Conservation (phyloP, 306 rosid species). For the Cercis canadensis region DNA sequence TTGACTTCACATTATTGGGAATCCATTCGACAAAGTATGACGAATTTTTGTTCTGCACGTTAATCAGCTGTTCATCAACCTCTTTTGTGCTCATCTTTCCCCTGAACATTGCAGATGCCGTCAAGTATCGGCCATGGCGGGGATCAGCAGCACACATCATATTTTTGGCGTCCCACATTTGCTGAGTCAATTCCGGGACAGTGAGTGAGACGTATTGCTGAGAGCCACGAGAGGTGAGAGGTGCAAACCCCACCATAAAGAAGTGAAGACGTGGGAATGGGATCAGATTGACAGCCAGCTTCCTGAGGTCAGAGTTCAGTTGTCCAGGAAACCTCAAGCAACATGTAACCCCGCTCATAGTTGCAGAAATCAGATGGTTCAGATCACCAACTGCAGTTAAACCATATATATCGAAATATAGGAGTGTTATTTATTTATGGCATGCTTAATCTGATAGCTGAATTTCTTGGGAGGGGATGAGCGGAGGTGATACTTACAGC, state of each 20-base stretch:
- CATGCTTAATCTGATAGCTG: constrained; percentile 15
- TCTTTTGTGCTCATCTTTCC: constrained; percentile 98
- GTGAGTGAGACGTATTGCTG: constrained; percentile 93
- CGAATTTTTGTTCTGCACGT: constrained; percentile 93
- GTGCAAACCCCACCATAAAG: constrained; percentile 96
- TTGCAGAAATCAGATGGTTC: constrained; percentile 92
- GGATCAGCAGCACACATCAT: constrained; percentile 99
- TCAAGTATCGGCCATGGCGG: constrained; percentile 90
- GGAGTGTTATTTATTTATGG: neutral
- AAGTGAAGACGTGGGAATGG: constrained; percentile 97
- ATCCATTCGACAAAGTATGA: constrained; percentile 96
- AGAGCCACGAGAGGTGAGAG: constrained; percentile 93
- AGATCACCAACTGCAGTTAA: constrained; percentile 79
- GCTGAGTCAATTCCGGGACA: constrained; percentile 91
- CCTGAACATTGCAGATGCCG: constrained; percentile 94
- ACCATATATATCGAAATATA: constrained; percentile 8
- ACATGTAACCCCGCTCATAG: constrained; percentile 96
- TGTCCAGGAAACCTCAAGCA: constrained; percentile 95
- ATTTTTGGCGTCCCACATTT: constrained; percentile 97
- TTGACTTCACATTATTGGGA: constrained; percentile 93
- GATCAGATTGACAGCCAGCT: constrained; percentile 87
- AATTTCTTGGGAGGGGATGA: neutral
- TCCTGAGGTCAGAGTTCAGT: constrained; percentile 85
- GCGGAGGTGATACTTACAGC: constrained; percentile 61
- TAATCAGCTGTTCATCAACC: constrained; percentile 93